Base-by-base conservation (phyloP, 805 yeast genomes). In the Suhomyces sp. region DNA sequence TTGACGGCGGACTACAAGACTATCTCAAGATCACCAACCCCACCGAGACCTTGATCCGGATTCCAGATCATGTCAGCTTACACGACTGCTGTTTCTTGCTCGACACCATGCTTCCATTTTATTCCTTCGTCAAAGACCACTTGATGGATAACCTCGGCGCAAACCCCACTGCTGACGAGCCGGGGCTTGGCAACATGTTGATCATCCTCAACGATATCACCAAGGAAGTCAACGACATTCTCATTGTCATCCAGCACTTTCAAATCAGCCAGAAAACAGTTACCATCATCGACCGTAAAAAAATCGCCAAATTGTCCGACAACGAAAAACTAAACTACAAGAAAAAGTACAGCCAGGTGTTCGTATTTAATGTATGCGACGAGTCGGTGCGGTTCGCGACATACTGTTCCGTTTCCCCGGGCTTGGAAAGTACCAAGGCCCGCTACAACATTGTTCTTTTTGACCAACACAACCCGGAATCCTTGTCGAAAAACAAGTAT, bases 1-100 rank as follows among this genome's bases (percentile, higher is more conserved):
- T 73, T 3, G 69, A 73, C 46, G 78, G 78, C 7, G 78, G 78
- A 3, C 56, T 74, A 17, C 77, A 73, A 55, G 76, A 73, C 43
- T 68, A 54, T 51, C 54, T 74, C 27, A 60, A 63, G 35, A 59
- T 73, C 3, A 57, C 57, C 7, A 45, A 57, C 43, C 69, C 75
- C 0, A 57, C 59, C 15, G 47, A 61, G 25, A 51, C 62, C 20
- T 56, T 73, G 43, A 56, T 73, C 10, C 54, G 53, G 17, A 51
- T 73, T 3, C 76, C 77, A 1, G 54, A 52, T 4, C 61, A 59
- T 44, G 61, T 73, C 10, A 65, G 72, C 43, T 54, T 67, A 21
- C 78, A 73, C 54, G 78, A 74, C 54, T 61, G 65, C 39, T 67
- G 72, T 48, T 69, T 71, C 46, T 53, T 68, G 6, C 49, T 62